These are phyloP conservation scores for Boechera retrofracta DNA, from an alignment of 345 rosid species.

Conservation along the genomic window DNA sequence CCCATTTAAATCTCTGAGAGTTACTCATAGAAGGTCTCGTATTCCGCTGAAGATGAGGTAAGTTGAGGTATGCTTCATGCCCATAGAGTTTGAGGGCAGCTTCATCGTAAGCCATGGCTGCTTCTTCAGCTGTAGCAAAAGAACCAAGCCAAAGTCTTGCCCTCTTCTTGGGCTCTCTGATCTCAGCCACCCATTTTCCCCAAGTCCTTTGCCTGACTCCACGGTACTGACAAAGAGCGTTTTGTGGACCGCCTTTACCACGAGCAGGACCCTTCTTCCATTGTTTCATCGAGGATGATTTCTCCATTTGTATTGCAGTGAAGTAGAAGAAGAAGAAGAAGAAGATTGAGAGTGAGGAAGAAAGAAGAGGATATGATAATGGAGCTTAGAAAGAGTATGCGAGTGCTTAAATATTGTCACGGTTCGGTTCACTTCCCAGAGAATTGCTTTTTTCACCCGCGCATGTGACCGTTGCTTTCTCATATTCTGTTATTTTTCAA, in stretches of 20 bases:
- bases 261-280: conserved; percentile 95
- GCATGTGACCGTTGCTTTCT: conserved; percentile 66
- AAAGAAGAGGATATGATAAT: conserved; percentile 54
- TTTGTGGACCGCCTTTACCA: conserved; percentile 94
- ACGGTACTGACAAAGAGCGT: conserved; percentile 78
- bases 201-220: conserved; percentile 95
- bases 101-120: conserved; percentile 94
- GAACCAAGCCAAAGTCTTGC: conserved; percentile 90
- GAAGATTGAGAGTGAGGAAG: conserved; percentile 33
- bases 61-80: conserved; percentile 80
- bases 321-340: conserved; percentile 27
- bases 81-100: conserved; percentile 82
- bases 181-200: conserved; percentile 99
- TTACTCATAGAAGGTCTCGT: conserved; percentile 25
- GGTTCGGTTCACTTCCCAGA: conserved; percentile 46
- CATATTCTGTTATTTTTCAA: conserved; percentile 35
- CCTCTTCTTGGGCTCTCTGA: conserved; percentile 92
- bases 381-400: conserved; percentile 40
- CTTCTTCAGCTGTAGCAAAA: conserved; percentile 91
- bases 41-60: conserved; percentile 77
- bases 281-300: conserved; percentile 63
- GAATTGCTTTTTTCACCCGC: conserved; percentile 45
- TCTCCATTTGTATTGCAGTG: conserved; percentile 47
- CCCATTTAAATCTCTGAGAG: conserved; percentile 66
- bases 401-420: conserved; percentile 64